Evolutionary conservation across 2,329 filamentous ascomycete species (phyloP), one percentile per base, ranked within the genome.

Genomic region (Colletotrichum agaves): DNA sequence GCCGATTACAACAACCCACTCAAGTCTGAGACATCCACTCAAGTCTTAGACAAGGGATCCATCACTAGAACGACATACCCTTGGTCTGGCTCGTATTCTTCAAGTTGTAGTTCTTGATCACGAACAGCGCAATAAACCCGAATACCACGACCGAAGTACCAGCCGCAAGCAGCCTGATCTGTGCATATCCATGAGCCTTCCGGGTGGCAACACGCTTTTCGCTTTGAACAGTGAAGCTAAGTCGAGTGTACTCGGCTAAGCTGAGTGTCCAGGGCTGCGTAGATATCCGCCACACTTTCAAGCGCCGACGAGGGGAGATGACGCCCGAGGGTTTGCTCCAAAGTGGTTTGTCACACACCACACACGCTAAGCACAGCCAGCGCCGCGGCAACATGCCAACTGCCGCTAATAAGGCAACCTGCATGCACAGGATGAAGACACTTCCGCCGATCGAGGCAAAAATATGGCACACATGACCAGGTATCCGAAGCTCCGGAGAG

Each of bases 391-490:
- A 88, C 79, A 46, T 87, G 81, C 82, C 82, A 15, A 84, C 83
- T 3, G 84, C 82, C 0, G 85, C 81, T 75, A 90, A 85, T 44
- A 89, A 83, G 5, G 87, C 85, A 71, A 90, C 84, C 67, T 90
- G 84, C 70, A 86, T 79, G 62, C 82, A 81, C 17, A 86, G 71
- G 49, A 78, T 71, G 21, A 73, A 67, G 2, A 64, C 63, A 4
- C 65, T 67, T 15, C 62, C 69, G 1, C 66, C 69, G 6, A 84
- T 81, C 11, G 81, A 83, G 55, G 84, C 86, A 61, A 80, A 80
- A 59, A 83, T 72, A 71, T 82, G 73, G 70, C 76, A 79, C 76
- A 79, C 77, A 80, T 79, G 72, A 80, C 71, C 11, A 78, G 69
- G 71, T 76, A 79, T n/a, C 78, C 78, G 46, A 80, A 71, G 13